Base-by-base conservation (phyloP, 441 rosid genomes). In the Arabidopsis lyrata region DNA sequence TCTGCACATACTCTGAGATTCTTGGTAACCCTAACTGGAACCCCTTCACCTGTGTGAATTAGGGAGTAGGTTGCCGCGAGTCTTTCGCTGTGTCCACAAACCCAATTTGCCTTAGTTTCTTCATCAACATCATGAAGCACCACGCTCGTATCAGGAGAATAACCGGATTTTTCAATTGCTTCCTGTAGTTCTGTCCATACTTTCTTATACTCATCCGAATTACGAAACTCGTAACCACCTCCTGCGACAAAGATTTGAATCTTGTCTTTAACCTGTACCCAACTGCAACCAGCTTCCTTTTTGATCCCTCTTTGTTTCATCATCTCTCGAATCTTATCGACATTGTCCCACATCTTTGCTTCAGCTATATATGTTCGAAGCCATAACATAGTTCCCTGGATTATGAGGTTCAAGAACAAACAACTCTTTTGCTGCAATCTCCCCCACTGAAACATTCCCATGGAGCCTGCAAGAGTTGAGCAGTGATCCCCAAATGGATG, bases 1-100 rank as follows among this genome's bases (percentile, higher is more conserved):
- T 85, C 86, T 38, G 18, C 66, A 74, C 88, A 83, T 15, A 83
- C 83, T 66, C 85, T 83, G 48, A 85, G 81, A 64, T 81, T 85
- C 82, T 85, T 85, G 1, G 85, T 79, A 35, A 83, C 77, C 70
- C 85, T 77, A 29, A 85, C 35, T 2, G 86, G 81, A 72, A 76
- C 70, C 11, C 85, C 75, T 12, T 60, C 63, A 42, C 81, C 78
- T 2, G 81, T 70, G 29, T 77, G 71, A 32, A 83, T 70, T 4
- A 83, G 69, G 15, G 82, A 73, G 67, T 74, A 83, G 6, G 64
- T 63, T 27, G 82, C 79, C 9, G 88, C 88, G 4, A 83, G 70
- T 16, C 83, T 75, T 77, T 83, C 86, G 9, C 85, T 81, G 44
- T 85, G 86, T 71, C 73, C 84, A 68, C 86, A 78, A 54, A 81